Evolutionary conservation across 306 rosid genomes (phyloP), one percentile per base, ranked within the genome.

Genomic region (Pterocarpus macrocarpus): DNA sequence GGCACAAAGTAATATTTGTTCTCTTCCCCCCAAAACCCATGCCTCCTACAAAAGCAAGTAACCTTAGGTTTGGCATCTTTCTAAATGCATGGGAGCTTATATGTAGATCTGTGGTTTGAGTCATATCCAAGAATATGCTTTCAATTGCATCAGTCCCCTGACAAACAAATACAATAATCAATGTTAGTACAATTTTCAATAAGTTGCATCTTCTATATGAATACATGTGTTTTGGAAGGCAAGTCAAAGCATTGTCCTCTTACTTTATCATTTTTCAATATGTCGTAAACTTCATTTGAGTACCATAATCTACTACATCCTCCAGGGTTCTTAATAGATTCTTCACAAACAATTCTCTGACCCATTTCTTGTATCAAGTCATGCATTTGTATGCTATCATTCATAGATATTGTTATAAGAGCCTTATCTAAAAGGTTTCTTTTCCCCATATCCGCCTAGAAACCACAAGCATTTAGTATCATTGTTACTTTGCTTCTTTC

Each of bases 291-390:
- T 15, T 78, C 83, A 2, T 73, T n/a, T 1, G 8, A 4, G 14
- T 65, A 41, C 57, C 67, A 64, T 7, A 73, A 58, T 10, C 84
- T 38, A 3, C 87, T 79, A 0, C 55, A 45, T 4, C 53, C 38
- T 36, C 73, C 77, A 0, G 76, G 68, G 1, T 36, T 5, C 36
- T 64, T 36, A 2, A 0, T 4, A 13, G 64, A 83, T 57, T 83
- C 83, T 78, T 71, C 17, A 2, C 28, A 59, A 56, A 83, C 76
- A 16, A 83, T 45, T 38, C 36, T 43, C 15, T 15, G 14, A 14
- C 85, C 89, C 79, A 80, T 66, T 32, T 47, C 39, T 22, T 85
- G 87, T 7, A 85, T 34, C 62, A 80, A 14, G 5, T 79, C 87
- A 47, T 83, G 87, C 81, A 77, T 77, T 10, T 65, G 3, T 77